Evolutionary conservation across 2,329 filamentous ascomycete genomes (phyloP).

Genomic region (Curvularia sp.): DNA sequence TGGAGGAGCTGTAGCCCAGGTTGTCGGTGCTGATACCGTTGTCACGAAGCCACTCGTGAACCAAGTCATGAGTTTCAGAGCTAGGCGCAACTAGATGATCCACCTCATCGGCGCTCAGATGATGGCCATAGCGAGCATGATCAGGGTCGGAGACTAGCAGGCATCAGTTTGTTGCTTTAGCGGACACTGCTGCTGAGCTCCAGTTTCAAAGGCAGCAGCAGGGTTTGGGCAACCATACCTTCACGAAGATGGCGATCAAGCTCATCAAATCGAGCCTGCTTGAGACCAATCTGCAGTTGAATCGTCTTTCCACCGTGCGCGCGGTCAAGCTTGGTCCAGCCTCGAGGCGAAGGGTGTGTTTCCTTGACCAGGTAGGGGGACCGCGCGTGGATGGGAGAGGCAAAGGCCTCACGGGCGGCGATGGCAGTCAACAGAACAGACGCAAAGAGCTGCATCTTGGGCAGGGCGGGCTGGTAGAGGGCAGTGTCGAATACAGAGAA

Average conservation of each 20-base stretch:
- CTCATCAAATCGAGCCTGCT: conserved; percentile 63
- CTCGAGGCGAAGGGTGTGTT: conserved; percentile 59
- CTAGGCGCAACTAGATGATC: conserved; percentile 62
- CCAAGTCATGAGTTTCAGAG: conserved; percentile 59
- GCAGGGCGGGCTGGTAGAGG: background rate
- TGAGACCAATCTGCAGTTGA: conserved; percentile 65
- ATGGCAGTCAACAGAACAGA: conserved; percentile 37
- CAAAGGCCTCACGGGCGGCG: conserved; percentile 40
- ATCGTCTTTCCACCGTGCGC: conserved; percentile 60
- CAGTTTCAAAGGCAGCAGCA: too few species aligned
- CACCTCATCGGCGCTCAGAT: conserved; percentile 61
- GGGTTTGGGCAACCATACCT: conserved; percentile 50
- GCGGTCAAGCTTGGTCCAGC: conserved; percentile 59
- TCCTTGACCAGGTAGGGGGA: conserved; percentile 64
- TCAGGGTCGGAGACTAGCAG: conserved; percentile 50
- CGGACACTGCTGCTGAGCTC: background rate
- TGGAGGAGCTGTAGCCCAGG: conserved; percentile 59
- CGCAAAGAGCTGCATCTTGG: conserved; percentile 23
- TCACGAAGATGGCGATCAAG: conserved; percentile 64
- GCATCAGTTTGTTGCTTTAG: background rate
- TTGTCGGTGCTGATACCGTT: conserved; percentile 60
- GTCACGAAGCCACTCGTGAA: conserved; percentile 64
- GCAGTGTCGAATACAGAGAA: background rate
- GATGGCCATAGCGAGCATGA: conserved; percentile 63
- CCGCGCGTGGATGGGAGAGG: conserved; percentile 50